Conservation (phyloP, 2,329 filamentous ascomycete species). For the Aspergillus glaucus region DNA sequence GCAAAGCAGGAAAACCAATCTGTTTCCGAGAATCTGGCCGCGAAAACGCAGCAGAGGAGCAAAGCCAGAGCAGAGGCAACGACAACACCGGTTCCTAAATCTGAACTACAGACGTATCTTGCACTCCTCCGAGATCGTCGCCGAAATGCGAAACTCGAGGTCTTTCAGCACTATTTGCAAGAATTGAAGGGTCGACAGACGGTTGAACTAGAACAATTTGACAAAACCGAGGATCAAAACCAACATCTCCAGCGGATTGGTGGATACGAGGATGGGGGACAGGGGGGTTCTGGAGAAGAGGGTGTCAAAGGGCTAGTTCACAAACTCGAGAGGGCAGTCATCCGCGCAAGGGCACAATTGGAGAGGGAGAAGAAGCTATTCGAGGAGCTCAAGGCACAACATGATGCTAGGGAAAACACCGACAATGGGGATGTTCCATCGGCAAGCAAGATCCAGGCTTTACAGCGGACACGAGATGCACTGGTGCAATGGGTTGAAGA, state of each 20-base stretch:
- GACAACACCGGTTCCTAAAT: conserved; percentile 13
- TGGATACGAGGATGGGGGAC: conserved; percentile 10
- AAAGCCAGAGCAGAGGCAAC: conserved; percentile 12
- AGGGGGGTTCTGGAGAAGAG: conserved; percentile 8
- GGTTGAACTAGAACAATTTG: conserved; percentile 15
- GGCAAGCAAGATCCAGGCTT: conserved; percentile 26
- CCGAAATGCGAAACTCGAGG: conserved; percentile 40
- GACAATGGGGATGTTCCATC: conserved; percentile 4
- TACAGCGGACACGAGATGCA: conserved; percentile 43
- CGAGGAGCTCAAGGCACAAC: conserved; percentile 23
- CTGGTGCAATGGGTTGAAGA: conserved; percentile 48
- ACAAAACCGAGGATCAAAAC: conserved; percentile 8
- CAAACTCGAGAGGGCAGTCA: conserved; percentile 33
- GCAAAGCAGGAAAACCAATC: conserved; percentile 35
- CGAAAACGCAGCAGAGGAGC: conserved; percentile 19
- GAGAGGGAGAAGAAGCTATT: conserved; percentile 31
- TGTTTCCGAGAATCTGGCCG: conserved; percentile 25
- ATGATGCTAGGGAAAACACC: conserved; percentile 6
- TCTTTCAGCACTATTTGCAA: conserved; percentile 42
- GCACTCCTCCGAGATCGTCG: conserved; percentile 41
- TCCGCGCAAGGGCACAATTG: conserved; percentile 31
- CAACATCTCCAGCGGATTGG: conserved; percentile 12
- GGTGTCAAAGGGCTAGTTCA: conserved; percentile 30
- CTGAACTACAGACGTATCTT: conserved; percentile 36
- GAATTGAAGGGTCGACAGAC: conserved; percentile 30